A percentile compares a stretch with the other conserved stretches of the same genome.
These are phyloP conservation scores for Byssochlamys sp. DNA, from an alignment of 2,329 filamentous ascomycete species.

Conservation along the genomic window DNA sequence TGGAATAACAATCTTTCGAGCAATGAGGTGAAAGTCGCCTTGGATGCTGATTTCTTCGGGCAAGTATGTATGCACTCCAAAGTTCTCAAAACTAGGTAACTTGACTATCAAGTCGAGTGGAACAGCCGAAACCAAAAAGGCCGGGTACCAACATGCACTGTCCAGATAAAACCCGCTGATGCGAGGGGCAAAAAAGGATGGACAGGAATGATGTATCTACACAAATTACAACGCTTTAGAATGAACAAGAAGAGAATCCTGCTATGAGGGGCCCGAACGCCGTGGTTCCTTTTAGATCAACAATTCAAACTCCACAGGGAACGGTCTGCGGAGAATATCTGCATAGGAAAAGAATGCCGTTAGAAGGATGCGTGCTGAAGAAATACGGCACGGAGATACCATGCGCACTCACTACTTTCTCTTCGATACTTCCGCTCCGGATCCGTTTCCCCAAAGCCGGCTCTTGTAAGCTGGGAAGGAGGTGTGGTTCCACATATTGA, in stretches of 20 bases:
- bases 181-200: neutral
- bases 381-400: no score
- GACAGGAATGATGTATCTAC: neutral
- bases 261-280: neutral
- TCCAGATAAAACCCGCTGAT: neutral
- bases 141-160: neutral
- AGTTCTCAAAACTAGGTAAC: neutral
- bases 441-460: constrained; percentile 27
- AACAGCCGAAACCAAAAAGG: neutral
- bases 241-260: neutral
- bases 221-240: neutral
- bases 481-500: constrained; percentile 42
- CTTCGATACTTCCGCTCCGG: neutral
- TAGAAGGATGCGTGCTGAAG: no score
- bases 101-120: neutral
- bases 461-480: constrained; percentile 39
- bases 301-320: neutral
- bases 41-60: neutral
- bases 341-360: neutral
- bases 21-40: no score
- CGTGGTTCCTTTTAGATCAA: neutral
- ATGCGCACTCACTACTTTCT: neutral
- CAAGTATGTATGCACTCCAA: neutral
- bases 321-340: neutral
- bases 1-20: no score